phyloP scores from a whole-genome alignment of 2,329 filamentous ascomycete species.

The Phialemoniopsis sp. region DNA sequence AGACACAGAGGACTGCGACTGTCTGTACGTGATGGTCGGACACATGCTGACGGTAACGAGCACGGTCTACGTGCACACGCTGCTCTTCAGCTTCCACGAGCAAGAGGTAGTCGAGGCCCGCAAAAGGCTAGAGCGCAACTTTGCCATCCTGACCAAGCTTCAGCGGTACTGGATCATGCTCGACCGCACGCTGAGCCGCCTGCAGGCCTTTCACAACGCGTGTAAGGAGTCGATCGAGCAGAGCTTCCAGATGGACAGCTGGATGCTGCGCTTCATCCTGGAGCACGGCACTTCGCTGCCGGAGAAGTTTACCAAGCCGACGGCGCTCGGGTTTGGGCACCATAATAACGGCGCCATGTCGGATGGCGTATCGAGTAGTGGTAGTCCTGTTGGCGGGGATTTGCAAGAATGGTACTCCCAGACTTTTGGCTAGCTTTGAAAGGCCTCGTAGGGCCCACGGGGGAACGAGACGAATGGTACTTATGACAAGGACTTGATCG shows the following conservation, averaged over 20 bases:
- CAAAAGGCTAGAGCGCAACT: slow-evolving; percentile 35
- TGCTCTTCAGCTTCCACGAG: slow-evolving; percentile 33
- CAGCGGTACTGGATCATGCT: slow-evolving; percentile 34
- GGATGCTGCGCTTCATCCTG: too few relatives aligned
- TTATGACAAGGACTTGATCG: too few relatives aligned
- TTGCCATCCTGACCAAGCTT: slow-evolving; percentile 34
- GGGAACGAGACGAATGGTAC: too few relatives aligned
- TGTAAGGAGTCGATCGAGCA: slow-evolving; percentile 14
- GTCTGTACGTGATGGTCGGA: slow-evolving; percentile 37
- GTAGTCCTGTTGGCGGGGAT: too few relatives aligned
- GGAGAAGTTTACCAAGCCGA: too few relatives aligned
- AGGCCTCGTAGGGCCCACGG: too few relatives aligned
- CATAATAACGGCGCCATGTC: slow-evolving; percentile 1
- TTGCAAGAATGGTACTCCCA: too few relatives aligned
- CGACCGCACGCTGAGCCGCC: slow-evolving; percentile 28
- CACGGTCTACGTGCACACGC: slow-evolving; percentile 38
- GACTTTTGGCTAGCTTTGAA: too few relatives aligned
- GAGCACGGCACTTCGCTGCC: too few relatives aligned
- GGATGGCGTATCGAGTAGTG: too few relatives aligned
- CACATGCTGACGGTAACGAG: slow-evolving; percentile 42
- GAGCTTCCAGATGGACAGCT: too few relatives aligned
- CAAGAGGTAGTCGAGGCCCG: slow-evolving; percentile 26
- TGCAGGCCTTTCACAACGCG: slow-evolving; percentile 35
- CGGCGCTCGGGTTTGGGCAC: too few relatives aligned
- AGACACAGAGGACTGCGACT: slow-evolving; percentile 28